Evolutionary conservation across 1,284 basidiomycete genomes (phyloP), one percentile per base, ranked within the genome.

Genomic region (Sparassis latifolia): DNA sequence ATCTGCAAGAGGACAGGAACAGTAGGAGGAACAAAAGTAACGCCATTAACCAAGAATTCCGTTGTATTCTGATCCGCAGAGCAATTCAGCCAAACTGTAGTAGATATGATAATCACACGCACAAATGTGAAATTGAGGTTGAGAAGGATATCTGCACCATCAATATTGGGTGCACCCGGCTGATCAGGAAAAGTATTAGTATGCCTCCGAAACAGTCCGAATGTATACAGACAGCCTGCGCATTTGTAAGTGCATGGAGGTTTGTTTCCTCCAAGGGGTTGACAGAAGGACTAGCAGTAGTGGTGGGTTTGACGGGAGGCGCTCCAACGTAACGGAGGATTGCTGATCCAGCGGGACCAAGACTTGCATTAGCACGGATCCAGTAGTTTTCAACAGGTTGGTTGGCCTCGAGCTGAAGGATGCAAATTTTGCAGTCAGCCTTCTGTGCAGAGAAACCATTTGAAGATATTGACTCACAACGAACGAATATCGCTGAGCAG

Each of bases 291-390:
- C 6, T 42, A 6, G 9, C 10, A 6, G 9, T 52, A 53, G 72
- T 70, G 1, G 61, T 71, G 0, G 77, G 80, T 33, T 82, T 77
- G 10, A 47, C 44, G 1, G 48, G 50, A 0, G 64, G 60, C 5
- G 81, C 82, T 2, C 76, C 63, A 5, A 48, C 49, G 49, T 74
- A 74, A n/a, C 67, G 64, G 10, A 74, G 63, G 46, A 73, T 69
- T 10, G 70, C 72, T 35, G 65, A 27, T 9, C 40, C 40, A 7
- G 9, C 40, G 27, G 40, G 40, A 12, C 10, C 48, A 66, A 28
- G 9, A 42, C 66, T 69, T 0, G 74, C 73, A 30, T 68, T 39
- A 10, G 74, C 69, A 7, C 72, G 70, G 38, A 77, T 72, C 75
- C 70, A 72, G 56, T 71, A 73, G 54, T 71, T 71, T 40, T 56